Percentiles rank a stretch among this genome's conserved stretches.
Conservation (phyloP, 2,329 filamentous ascomycete genomes). For the Fusarium sp. region DNA sequence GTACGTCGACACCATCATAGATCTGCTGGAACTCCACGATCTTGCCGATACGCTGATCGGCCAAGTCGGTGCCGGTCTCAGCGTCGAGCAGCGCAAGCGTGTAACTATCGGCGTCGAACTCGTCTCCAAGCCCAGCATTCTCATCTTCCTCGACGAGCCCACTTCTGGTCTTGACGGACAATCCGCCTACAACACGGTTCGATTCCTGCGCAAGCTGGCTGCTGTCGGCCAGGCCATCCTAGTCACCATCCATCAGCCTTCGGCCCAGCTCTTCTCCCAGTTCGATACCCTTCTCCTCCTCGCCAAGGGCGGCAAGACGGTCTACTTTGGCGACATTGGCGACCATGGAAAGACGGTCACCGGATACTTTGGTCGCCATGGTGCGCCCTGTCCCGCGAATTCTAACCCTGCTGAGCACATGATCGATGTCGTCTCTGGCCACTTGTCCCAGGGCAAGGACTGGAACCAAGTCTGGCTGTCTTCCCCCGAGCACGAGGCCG, state of each 20-base stretch:
- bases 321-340: constrained; percentile 74
- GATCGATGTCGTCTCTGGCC: constrained; percentile 67
- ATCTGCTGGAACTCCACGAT: constrained; percentile 62
- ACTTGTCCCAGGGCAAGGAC: constrained; percentile 58
- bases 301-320: constrained; percentile 70
- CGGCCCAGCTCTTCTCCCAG: constrained; percentile 70
- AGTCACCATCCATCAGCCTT: constrained; percentile 76
- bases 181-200: constrained; percentile 71
- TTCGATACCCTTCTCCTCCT: constrained; percentile 73
- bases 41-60: constrained; percentile 60
- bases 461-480: constrained; percentile 76
- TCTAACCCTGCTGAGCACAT: constrained; percentile 82
- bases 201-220: constrained; percentile 72
- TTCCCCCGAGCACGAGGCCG: constrained; percentile 66
- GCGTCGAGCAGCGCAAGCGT: constrained; percentile 62
- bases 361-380: constrained; percentile 72
- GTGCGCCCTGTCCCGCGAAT: constrained; percentile 67
- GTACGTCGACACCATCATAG: constrained; percentile 82
- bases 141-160: constrained; percentile 70
- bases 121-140: constrained; percentile 66
- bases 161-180: constrained; percentile 74
- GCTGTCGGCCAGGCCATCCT: constrained; percentile 73
- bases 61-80: constrained; percentile 60
- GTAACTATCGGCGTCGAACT: constrained; percentile 70
- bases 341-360: constrained; percentile 62